Percentiles rank a stretch among this genome's conserved stretches.
phyloP scores from a whole-genome alignment of 2,329 filamentous ascomycete species.

The Parascedosporium putredinis region DNA sequence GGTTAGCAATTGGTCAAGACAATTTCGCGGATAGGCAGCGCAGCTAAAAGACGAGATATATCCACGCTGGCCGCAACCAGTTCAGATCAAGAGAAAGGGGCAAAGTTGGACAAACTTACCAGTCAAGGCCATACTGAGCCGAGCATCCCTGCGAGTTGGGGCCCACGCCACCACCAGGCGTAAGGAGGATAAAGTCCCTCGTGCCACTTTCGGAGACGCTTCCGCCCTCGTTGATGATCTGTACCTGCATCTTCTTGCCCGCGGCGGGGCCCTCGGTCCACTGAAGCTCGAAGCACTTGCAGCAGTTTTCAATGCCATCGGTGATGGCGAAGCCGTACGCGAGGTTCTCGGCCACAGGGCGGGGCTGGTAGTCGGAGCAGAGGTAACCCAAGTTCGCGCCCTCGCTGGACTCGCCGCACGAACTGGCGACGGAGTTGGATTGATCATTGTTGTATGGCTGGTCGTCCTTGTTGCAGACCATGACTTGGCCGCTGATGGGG shows the following conservation, averaged over 20 bases:
- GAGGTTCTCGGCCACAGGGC: constrained; percentile 5
- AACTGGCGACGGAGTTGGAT: constrained; percentile 9
- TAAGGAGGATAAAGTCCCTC: constrained; percentile 7
- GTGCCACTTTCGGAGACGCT: background rate
- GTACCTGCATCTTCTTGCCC: constrained; percentile 15
- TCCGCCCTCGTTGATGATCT: constrained; percentile 11
- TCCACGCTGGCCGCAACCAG: too few relatives aligned
- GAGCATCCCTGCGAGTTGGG: constrained; percentile 3
- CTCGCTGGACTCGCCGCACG: constrained; percentile 9
- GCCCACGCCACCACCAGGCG: constrained; percentile 5
- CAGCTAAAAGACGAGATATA: too few relatives aligned
- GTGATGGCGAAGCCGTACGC: constrained; percentile 5
- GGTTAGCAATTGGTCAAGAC: too few relatives aligned
- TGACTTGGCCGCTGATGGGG: constrained; percentile 12
- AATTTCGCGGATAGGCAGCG: too few relatives aligned
- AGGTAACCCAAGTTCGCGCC: constrained; percentile 8
- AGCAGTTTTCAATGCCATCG: constrained; percentile 7
- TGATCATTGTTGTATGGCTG: constrained; percentile 15
- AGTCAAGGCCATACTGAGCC: constrained; percentile 5
- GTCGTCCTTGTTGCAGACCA: constrained; percentile 19
- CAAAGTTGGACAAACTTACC: background rate
- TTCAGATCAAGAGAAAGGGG: too few relatives aligned
- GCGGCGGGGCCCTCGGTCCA: constrained; percentile 16
- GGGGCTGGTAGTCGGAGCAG: constrained; percentile 8
- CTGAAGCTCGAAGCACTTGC: constrained; percentile 7